phyloP scores from a whole-genome alignment of 2,329 filamentous ascomycete species.

The Fusarium drepaniforme region DNA sequence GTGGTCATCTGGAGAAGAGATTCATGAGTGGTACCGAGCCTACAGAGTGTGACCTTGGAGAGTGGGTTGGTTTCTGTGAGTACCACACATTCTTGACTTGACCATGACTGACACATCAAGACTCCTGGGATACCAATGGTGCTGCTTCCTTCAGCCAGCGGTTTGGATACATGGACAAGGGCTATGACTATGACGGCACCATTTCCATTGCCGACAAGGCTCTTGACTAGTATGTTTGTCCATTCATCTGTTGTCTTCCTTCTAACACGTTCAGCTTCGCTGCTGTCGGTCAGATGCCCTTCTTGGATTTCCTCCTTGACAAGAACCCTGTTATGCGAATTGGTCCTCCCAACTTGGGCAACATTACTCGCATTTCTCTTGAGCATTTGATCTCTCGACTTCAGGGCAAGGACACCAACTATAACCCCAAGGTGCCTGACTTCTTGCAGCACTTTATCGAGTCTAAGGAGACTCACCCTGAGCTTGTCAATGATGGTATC shows the following conservation, averaged over 20 bases:
- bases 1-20: slow-evolving; percentile 22
- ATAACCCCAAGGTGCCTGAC: slow-evolving; percentile 41
- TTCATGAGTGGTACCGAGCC: slow-evolving; percentile 18
- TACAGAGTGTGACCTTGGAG: slow-evolving; percentile 21
- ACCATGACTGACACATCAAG: not conserved
- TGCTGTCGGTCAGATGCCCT: slow-evolving; percentile 46
- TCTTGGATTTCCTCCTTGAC: slow-evolving; percentile 43
- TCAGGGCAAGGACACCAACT: slow-evolving; percentile 36
- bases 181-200: slow-evolving; percentile 52
- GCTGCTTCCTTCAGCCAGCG: slow-evolving; percentile 55
- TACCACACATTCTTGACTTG: too few relatives aligned
- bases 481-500: slow-evolving; percentile 51
- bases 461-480: slow-evolving; percentile 48
- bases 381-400: slow-evolving; percentile 31
- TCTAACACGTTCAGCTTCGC: slow-evolving; percentile 41
- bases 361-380: slow-evolving; percentile 31
- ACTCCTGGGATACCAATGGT: slow-evolving; percentile 57
- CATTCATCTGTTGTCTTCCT: not conserved
- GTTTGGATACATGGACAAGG: slow-evolving; percentile 56
- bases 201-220: slow-evolving; percentile 47
- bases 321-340: slow-evolving; percentile 46
- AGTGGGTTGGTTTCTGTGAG: slow-evolving; percentile 32
- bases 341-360: slow-evolving; percentile 39
- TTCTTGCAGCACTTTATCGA: slow-evolving; percentile 53
- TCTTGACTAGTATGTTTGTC: slow-evolving; percentile 25